These are phyloP conservation scores for Strobilomyces dryophilus DNA, from an alignment of 768 basidiomycete genomes.

Conservation along the genomic window DNA sequence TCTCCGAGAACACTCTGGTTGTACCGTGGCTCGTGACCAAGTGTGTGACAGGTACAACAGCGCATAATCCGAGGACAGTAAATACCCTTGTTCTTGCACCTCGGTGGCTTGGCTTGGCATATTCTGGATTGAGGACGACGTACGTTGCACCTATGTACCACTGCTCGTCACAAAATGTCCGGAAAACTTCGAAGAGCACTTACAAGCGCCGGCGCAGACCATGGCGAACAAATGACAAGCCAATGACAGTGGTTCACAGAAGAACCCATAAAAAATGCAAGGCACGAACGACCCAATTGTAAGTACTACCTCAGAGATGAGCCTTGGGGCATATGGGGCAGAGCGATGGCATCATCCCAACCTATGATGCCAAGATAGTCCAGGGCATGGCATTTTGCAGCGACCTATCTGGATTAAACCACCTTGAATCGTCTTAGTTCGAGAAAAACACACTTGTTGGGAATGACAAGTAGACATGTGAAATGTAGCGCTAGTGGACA, in stretches of 20 bases:
- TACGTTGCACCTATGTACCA: conserved; percentile 53
- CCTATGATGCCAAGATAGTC: conserved; percentile 81
- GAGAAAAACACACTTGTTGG: conserved; percentile 43
- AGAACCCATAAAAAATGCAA: conserved; percentile 74
- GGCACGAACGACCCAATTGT: conserved; percentile 79
- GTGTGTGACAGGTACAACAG: conserved; percentile 66
- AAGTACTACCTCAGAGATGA: conserved; percentile 39
- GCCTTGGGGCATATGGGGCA: neutral
- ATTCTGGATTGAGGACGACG: conserved; percentile 75
- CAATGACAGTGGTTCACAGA: conserved; percentile 54
- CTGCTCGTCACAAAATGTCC: conserved; percentile 1
- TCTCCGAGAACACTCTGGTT: conserved; percentile 47
- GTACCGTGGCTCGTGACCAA: conserved; percentile 56
- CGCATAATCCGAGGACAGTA: conserved; percentile 70
- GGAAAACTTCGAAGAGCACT: conserved; percentile 23
- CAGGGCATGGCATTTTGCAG: conserved; percentile 55
- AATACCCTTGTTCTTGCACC: conserved; percentile 77
- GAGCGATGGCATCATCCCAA: conserved; percentile 26
- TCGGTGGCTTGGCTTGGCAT: conserved; percentile 69
- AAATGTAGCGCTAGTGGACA: conserved; percentile 65
- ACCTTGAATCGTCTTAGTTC: neutral
- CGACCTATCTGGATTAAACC: conserved; percentile 41
- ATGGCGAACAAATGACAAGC: conserved; percentile 53
- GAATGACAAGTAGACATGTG: conserved; percentile 78
- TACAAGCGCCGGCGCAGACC: conserved; percentile 53